Conservation (phyloP, 2,329 filamentous ascomycete genomes). For the Ophiostoma fasciatum region DNA sequence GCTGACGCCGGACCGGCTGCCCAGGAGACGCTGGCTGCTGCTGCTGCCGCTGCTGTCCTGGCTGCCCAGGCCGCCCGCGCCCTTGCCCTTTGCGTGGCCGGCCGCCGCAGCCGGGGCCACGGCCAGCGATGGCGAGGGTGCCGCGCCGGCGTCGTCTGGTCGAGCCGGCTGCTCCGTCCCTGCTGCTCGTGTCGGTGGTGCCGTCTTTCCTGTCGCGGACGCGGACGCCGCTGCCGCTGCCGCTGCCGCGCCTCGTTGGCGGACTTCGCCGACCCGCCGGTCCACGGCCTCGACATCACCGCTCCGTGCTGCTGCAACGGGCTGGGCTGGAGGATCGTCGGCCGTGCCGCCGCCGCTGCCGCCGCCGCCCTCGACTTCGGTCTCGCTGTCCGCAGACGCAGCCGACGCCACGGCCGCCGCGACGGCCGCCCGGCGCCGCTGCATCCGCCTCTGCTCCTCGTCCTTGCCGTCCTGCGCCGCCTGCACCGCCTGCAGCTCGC, state of each 20-base stretch:
- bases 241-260: constrained; percentile 1
- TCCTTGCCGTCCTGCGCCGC: constrained; percentile 24
- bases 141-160: too few species aligned
- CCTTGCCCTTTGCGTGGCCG: too few species aligned
- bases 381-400: constrained; percentile 30
- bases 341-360: too few species aligned
- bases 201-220: too few species aligned
- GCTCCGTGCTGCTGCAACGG: too few species aligned
- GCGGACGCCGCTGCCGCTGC: background rate
- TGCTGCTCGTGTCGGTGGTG: too few species aligned
- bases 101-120: too few species aligned
- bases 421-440: constrained; percentile 9
- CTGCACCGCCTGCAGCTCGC: constrained; percentile 40
- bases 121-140: too few species aligned
- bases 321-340: too few species aligned
- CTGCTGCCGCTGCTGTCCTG: background rate
- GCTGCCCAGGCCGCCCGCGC: too few species aligned
- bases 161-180: too few species aligned
- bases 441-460: constrained; percentile 12
- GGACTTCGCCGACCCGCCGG: constrained; percentile 13
- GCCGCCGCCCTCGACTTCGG: constrained; percentile 27
- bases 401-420: constrained; percentile 17
- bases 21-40: constrained; percentile 15
- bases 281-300: constrained; percentile 18
- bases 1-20: constrained; percentile 45